These are phyloP conservation scores for Penicillium alfredii DNA, from an alignment of 495 filamentous ascomycete species.

Conservation along the genomic window DNA sequence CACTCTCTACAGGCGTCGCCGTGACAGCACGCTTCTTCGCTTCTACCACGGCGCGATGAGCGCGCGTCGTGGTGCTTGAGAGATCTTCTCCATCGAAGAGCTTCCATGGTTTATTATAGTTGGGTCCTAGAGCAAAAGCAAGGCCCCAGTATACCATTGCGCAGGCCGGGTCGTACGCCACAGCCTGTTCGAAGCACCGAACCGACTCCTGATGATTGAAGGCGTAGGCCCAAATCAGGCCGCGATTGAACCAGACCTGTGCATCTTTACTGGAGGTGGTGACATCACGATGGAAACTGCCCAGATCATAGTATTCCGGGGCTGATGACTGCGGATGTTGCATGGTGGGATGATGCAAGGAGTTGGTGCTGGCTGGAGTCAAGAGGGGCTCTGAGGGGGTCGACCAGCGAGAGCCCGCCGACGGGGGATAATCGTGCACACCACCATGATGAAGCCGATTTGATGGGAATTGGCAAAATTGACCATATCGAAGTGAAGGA, in stretches of 20 bases:
- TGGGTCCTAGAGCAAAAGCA: conserved; percentile 59
- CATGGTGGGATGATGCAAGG: too few relatives aligned
- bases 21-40: conserved; percentile 32
- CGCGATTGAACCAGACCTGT: conserved; percentile 57
- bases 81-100: conserved; percentile 57
- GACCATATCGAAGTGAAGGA: too few relatives aligned
- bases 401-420: too few relatives aligned
- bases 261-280: conserved; percentile 37
- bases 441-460: too few relatives aligned
- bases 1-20: conserved; percentile 42
- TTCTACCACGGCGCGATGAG: conserved; percentile 36
- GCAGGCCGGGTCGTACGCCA: conserved; percentile 45
- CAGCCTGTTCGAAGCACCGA: conserved; percentile 54
- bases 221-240: conserved; percentile 56
- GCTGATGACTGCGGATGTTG: too few relatives aligned
- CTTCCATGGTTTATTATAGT: conserved; percentile 71
- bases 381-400: too few relatives aligned
- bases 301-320: conserved; percentile 55
- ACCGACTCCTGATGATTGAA: conserved; percentile 62
- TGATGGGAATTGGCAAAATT: too few relatives aligned
- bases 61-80: conserved; percentile 35
- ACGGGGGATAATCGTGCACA: too few relatives aligned
- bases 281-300: conserved; percentile 44
- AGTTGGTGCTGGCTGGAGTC: too few relatives aligned
- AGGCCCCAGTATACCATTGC: conserved; percentile 65